Percentiles rank a stretch among this genome's conserved stretches.
phyloP scores from a whole-genome alignment of 345 rosid genomes.

The Eucalyptus victrix region DNA sequence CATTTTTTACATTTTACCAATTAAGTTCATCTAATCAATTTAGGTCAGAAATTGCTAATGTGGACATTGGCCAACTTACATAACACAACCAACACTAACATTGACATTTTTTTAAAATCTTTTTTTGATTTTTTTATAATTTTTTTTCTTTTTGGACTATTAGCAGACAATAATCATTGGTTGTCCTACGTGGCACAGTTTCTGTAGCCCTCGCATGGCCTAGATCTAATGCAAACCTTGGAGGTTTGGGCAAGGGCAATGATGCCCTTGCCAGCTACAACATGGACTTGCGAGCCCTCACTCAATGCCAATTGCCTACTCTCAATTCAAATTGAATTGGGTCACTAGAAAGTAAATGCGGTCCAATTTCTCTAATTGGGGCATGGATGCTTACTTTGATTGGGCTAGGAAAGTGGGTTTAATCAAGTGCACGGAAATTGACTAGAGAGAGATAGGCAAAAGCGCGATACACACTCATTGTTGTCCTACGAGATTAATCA shows the following conservation, averaged over 20 bases:
- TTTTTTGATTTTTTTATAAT: too few relatives aligned
- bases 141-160: background rate
- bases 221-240: background rate
- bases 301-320: background rate
- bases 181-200: rapidly evolving
- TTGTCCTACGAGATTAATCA: background rate
- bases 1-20: too few relatives aligned
- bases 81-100: rapidly evolving
- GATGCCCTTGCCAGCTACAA: rapidly evolving
- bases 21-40: rapidly evolving
- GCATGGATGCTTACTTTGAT: background rate
- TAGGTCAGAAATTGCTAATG: background rate
- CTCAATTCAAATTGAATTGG: background rate
- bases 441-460: background rate
- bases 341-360: background rate
- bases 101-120: rapidly evolving
- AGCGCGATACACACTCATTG: background rate
- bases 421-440: background rate
- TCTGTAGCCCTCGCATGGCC: rapidly evolving
- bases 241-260: background rate
- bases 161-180: rapidly evolving
- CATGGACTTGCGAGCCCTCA: rapidly evolving
- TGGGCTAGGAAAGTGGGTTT: background rate
- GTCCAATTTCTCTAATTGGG: background rate
- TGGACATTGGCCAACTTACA: too few relatives aligned